Base-by-base conservation (phyloP, 768 basidiomycete genomes). In the Xerocomellus chrysenteron region DNA sequence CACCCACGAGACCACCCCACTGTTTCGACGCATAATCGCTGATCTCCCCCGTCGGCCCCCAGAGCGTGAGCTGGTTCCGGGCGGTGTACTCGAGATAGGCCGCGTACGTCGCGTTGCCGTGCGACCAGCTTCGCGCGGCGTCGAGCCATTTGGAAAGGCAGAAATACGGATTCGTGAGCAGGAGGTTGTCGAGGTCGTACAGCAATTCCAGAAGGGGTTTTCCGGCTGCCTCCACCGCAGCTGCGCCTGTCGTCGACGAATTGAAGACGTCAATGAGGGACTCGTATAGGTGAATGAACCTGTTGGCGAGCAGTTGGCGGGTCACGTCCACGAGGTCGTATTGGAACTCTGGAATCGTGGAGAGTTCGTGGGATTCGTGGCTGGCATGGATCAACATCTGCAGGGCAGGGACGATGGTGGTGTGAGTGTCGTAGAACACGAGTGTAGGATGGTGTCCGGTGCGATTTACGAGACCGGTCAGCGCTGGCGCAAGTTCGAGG, bases 1-100 rank as follows among this genome's bases (percentile, higher is more conserved):
- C 64, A 13, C 68, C 62, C 35, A 78, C 70, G 47, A 78, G 69
- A 4, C 76, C 75, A 1, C 68, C 72, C 75, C 76, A 76, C 57
- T 73, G 73, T 52, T 77, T 78, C n/a, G 75, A 76, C 21, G 76
- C 76, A 47, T 78, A 78, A 56, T 76, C 76, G 52, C 73, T 70
- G 68, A 74, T 75, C 65, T 77, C 62, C 16, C 76, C 75, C 17
- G 65, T 67, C 4, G 75, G 75, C 24, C 76, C 76, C 76, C 76
- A 77, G 28, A 77, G 73, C 32, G 75, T 77, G 60, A 77, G 68
- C 62, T 78, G 76, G 59, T 76, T 78, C 21, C 75, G 65, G 17
- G 76, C 74, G 46, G 71, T 67, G 52, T 74, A 75, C 56, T 73
- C 74, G 26, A 78, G 67, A 54, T 73, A 75, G 26, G 60, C 59